phyloP scores from a whole-genome alignment of 2,329 filamentous ascomycete genomes.

The Beauveria australis region DNA sequence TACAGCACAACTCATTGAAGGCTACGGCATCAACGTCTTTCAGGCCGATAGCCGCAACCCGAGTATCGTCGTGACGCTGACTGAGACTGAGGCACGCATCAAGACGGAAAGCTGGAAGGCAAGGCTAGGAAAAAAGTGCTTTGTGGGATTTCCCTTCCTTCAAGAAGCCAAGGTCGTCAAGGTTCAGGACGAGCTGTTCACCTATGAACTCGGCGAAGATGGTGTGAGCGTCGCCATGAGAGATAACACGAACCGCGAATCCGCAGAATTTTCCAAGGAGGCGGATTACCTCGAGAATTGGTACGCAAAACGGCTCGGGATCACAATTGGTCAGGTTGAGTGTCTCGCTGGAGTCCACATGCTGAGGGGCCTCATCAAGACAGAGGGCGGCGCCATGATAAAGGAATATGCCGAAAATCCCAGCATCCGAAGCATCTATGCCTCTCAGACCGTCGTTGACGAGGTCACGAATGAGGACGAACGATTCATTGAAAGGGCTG shows the following conservation, averaged over 20 bases:
- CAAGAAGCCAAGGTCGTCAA: conserved; percentile 85
- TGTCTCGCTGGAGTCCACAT: conserved; percentile 88
- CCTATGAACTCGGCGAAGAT: conserved; percentile 64
- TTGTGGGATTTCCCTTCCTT: conserved; percentile 90
- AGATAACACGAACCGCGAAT: conserved; percentile 67
- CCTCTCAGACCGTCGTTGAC: conserved; percentile 85
- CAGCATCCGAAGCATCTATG: conserved; percentile 81
- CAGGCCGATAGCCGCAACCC: conserved; percentile 93
- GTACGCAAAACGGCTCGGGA: conserved; percentile 86
- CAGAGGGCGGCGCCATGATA: conserved; percentile 78
- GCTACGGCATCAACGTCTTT: conserved; percentile 89
- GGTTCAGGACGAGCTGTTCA: conserved; percentile 89
- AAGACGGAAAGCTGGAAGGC: conserved; percentile 64
- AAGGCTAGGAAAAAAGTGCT: conserved; percentile 78
- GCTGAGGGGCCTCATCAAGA: conserved; percentile 84
- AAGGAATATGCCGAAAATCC: conserved; percentile 88
- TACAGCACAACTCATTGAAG: conserved; percentile 59
- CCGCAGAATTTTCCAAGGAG: conserved; percentile 77
- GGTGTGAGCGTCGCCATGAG: conserved; percentile 56
- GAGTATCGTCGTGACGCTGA: conserved; percentile 85
- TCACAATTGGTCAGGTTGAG: conserved; percentile 79
- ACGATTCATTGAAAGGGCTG: conserved; percentile 82
- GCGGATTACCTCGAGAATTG: conserved; percentile 73
- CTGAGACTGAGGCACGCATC: conserved; percentile 63
- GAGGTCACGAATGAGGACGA: conserved; percentile 84